Conservation (phyloP, 2,329 filamentous ascomycete species). For the Alternaria dauci region DNA sequence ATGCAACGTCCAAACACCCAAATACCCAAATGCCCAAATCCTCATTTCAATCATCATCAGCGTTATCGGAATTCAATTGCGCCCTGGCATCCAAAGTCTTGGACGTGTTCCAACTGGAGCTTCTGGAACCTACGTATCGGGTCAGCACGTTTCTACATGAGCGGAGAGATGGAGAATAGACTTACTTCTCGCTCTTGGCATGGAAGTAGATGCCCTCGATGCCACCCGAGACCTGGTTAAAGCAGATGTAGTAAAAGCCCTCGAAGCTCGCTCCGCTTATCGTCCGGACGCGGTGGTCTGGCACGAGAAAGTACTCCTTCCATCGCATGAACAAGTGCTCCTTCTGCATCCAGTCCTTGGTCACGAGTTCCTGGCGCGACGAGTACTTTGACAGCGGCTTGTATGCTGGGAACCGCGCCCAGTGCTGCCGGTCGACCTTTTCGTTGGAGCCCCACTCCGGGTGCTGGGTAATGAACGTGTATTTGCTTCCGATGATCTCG, state of each 20-base stretch:
- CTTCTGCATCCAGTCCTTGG: slow-evolving; percentile 75
- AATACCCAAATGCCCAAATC: slow-evolving; percentile 34
- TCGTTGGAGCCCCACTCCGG: slow-evolving; percentile 90
- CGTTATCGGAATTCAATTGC: slow-evolving; percentile 86
- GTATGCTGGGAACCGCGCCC: slow-evolving; percentile 89
- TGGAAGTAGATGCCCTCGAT: slow-evolving; percentile 98
- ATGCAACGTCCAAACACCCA: slow-evolving; percentile 32
- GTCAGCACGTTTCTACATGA: slow-evolving; percentile 28
- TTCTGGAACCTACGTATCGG: slow-evolving; percentile 77
- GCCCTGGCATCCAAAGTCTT: slow-evolving; percentile 81
- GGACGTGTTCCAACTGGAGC: slow-evolving; percentile 86
- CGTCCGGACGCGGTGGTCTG: slow-evolving; percentile 88
- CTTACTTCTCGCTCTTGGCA: slow-evolving; percentile 95
- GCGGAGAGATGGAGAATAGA: slow-evolving; percentile 25
- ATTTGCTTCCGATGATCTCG: slow-evolving; percentile 94
- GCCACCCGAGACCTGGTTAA: slow-evolving; percentile 86
- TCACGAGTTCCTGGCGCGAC: slow-evolving; percentile 65
- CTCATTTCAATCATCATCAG: slow-evolving; percentile 44
- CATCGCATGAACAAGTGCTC: slow-evolving; percentile 98
- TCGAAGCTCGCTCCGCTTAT: slow-evolving; percentile 97
- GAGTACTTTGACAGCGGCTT: slow-evolving; percentile 74
- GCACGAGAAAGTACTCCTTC: slow-evolving; percentile 98
- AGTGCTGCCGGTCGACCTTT: slow-evolving; percentile 91
- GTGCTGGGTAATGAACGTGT: slow-evolving; percentile 91
- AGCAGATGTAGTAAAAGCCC: slow-evolving; percentile 99